phyloP scores from a whole-genome alignment of 371 early-diverging fungal genomes.

The Rhizopus delemar region DNA sequence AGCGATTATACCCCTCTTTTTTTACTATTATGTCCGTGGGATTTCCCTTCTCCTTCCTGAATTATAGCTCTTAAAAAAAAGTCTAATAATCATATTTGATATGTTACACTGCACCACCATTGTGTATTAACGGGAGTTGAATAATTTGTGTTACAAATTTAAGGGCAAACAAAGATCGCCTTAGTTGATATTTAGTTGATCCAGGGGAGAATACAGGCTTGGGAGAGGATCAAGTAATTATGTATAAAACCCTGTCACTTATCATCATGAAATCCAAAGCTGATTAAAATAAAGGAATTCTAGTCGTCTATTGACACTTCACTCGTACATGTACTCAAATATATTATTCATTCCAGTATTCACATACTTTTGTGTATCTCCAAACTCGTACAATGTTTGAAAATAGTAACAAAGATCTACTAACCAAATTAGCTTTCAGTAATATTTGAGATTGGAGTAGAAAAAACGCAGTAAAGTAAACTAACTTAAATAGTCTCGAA shows the following conservation, averaged over 20 bases:
- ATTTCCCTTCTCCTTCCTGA: not conserved
- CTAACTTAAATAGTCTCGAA: too few species aligned
- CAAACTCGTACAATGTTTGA: too few species aligned
- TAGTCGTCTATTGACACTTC: too few species aligned
- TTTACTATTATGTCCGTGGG: too few species aligned
- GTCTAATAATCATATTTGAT: not conserved
- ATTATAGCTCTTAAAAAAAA: not conserved
- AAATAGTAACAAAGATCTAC: not conserved
- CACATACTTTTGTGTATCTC: too few species aligned
- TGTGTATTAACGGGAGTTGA: not conserved
- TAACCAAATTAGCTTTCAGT: not conserved
- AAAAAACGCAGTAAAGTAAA: too few species aligned
- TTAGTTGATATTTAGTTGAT: not conserved
- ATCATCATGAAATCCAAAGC: too few species aligned
- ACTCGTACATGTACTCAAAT: too few species aligned
- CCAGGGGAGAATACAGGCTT: not conserved
- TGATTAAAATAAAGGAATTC: too few species aligned
- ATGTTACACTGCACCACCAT: slow-evolving; percentile 3
- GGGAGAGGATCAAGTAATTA: not conserved
- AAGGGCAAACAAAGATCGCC: not conserved
- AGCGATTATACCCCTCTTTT: too few species aligned
- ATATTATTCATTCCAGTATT: too few species aligned
- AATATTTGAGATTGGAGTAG: not conserved
- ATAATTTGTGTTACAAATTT: not conserved
- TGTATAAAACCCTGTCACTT: too few species aligned